Evolutionary conservation across 805 yeast species (phyloP).

Genomic region (Yarrowia osloensis): DNA sequence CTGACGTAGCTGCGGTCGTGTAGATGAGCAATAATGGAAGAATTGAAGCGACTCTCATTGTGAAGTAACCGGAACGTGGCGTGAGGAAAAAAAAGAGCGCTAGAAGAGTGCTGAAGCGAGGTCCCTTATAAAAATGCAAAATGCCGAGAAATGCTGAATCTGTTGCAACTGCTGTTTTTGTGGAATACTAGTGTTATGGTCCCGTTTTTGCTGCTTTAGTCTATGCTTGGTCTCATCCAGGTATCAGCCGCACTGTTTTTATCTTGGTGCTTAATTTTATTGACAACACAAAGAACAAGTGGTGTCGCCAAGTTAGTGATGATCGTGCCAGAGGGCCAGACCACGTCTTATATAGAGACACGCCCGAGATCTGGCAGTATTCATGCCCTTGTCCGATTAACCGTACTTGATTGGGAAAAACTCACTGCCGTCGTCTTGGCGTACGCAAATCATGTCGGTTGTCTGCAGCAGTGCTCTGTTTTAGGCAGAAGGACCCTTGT

Average conservation of each 20-base stretch:
- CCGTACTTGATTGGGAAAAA: slow-evolving; percentile 1
- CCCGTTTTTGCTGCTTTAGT: background rate
- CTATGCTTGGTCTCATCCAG: slow-evolving; percentile 5
- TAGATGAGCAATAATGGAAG: background rate
- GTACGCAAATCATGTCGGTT: background rate
- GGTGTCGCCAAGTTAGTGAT: background rate
- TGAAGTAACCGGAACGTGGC: background rate
- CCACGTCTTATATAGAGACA: slow-evolving; percentile 1
- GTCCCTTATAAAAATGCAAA: background rate
- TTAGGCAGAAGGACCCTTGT: background rate
- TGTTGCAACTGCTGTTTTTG: background rate
- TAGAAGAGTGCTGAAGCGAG: background rate
- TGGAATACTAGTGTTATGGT: slow-evolving; percentile 1
- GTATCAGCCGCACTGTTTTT: slow-evolving; percentile 3
- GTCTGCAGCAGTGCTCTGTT: background rate
- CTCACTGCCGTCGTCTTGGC: background rate
- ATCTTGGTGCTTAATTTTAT: slow-evolving; percentile 10
- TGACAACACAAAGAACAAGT: background rate
- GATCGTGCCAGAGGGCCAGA: background rate
- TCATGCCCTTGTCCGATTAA: background rate
- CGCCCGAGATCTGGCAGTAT: background rate
- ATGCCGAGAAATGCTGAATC: background rate
- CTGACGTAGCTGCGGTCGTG: background rate
- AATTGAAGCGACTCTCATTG: background rate
- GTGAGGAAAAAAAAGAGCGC: background rate